Percentiles rank a stretch among this genome's conserved stretches.
Conservation (phyloP, 2,329 filamentous ascomycete species). For the Aspergillus transmontanensis region DNA sequence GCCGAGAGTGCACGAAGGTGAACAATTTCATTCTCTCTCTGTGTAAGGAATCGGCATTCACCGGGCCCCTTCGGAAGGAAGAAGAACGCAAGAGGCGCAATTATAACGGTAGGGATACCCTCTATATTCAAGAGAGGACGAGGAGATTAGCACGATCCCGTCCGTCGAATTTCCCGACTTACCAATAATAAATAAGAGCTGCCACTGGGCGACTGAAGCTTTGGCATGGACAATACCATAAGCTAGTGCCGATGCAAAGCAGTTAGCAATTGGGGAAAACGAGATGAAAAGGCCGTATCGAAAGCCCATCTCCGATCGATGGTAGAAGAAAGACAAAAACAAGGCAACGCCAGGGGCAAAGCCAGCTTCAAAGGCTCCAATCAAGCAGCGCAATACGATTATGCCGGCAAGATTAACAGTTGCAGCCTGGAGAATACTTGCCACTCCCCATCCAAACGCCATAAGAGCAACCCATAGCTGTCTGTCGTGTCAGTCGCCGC, state of each 20-base stretch:
- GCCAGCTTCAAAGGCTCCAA: background rate
- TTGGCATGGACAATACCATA: background rate
- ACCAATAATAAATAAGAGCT: background rate
- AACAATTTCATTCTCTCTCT: background rate
- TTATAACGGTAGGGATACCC: background rate
- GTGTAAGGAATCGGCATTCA: background rate
- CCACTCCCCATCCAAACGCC: background rate
- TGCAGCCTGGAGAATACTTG: background rate
- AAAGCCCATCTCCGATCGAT: background rate
- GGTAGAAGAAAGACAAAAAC: background rate
- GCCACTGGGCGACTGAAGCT: background rate
- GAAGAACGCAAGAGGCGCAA: background rate
- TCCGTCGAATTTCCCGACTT: background rate
- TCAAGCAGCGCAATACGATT: background rate
- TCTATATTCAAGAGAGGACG: background rate
- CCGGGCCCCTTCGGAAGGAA: background rate
- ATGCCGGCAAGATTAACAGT: background rate
- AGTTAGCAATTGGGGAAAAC: background rate
- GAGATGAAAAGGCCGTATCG: background rate
- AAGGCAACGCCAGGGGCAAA: background rate
- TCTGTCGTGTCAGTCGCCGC: background rate
- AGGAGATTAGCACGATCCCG: too few relatives aligned
- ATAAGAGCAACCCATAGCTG: background rate
- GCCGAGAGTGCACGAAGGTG: background rate
- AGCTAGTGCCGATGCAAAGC: background rate